Base-by-base conservation (phyloP, 2,329 filamentous ascomycete species). In the Penicillium aurantiogriseum region DNA sequence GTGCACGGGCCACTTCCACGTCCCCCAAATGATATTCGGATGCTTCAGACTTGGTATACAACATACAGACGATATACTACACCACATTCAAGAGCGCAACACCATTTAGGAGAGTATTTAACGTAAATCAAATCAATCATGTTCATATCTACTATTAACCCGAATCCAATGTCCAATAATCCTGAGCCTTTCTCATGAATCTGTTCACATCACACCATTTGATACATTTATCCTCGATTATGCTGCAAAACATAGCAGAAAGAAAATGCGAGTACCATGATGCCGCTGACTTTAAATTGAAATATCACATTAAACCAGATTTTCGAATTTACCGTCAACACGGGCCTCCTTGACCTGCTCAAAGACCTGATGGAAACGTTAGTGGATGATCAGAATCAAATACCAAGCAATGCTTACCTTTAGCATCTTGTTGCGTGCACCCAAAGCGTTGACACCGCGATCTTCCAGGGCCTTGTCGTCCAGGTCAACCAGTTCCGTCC, bases 371-470 rank as follows among this genome's bases (percentile, higher is more conserved):
- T n/a, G 10, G 11, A 39, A 57, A 44, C 35, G 52, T 57, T 65
- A 79, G 73, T 39, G 31, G 31, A 29, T 40, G 13, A 8, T 47
- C 25, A 17, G n/a, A 51, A 33, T 31, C n/a, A 23, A 10, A 36
- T 33, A 45, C 38, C 21, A 17, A 29, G 2, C 36, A n/a, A 15
- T 43, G 29, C 76, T 73, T 67, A 88, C 94, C 85, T 99, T 99
- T 60, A 99, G 80, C 91, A 99, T 95, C 84, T 99, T 99, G 73
- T 93, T 89, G 66, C 94, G 84, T 19, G 94, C 94, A 67, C 94
- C 94, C 56, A 97, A 84, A 53, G 94, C 94, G 74, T 96, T 97
- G 33, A 99, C 94, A 49, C 94, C 94, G 51, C 91, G 88, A 27
- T 91, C 90, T 77, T 97, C 93, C 62, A 99, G 81, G 48, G 91